Conservation (phyloP, 2,329 filamentous ascomycete genomes). For the Myriangium duriaei region DNA sequence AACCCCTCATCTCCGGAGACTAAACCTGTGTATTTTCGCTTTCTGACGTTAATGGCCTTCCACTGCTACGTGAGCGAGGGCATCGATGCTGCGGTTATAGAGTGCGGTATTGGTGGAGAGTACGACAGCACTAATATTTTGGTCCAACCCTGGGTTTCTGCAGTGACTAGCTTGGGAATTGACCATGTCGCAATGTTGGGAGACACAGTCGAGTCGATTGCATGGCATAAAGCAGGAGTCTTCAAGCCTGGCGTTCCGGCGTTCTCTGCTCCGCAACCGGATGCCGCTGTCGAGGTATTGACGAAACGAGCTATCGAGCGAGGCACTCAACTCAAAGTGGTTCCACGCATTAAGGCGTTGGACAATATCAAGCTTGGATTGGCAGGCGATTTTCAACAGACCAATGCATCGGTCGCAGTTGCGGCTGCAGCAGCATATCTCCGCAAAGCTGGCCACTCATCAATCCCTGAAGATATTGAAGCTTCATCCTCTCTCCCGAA, state of each 20-base stretch:
- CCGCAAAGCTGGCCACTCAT: constrained; percentile 28
- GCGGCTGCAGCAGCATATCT: constrained; percentile 49
- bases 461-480: constrained; percentile 29
- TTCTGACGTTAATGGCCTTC: constrained; percentile 76
- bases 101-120: constrained; percentile 90
- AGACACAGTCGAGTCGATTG: constrained; percentile 64
- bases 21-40: constrained; percentile 89
- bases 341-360: constrained; percentile 37
- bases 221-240: constrained; percentile 87
- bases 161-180: constrained; percentile 70
- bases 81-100: constrained; percentile 67
- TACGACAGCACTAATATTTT: constrained; percentile 88
- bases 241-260: constrained; percentile 55
- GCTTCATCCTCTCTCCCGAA: constrained; percentile 38
- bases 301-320: constrained; percentile 42
- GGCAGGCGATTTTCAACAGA: constrained; percentile 49
- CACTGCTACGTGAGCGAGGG: constrained; percentile 69
- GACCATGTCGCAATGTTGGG: constrained; percentile 78
- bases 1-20: constrained; percentile 40
- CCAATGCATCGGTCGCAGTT: constrained; percentile 49
- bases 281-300: constrained; percentile 43
- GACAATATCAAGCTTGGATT: constrained; percentile 43
- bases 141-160: constrained; percentile 53
- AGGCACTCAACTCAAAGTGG: constrained; percentile 34
- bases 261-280: constrained; percentile 49